phyloP scores from a whole-genome alignment of 495 filamentous ascomycete genomes.

The Penicillium ochrochloron region DNA sequence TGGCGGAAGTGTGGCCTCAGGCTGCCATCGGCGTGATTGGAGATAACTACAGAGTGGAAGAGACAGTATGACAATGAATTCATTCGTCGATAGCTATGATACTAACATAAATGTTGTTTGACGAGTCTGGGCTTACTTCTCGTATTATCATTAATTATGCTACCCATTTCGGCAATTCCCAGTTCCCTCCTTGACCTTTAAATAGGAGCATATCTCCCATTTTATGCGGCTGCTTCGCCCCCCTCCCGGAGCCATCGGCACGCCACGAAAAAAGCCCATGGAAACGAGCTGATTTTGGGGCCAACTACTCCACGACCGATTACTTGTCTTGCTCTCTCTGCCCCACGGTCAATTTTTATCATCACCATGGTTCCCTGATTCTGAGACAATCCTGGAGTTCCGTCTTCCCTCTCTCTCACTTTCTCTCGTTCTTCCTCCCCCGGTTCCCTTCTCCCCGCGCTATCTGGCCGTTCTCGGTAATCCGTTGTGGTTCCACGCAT shows the following conservation, averaged over 20 bases:
- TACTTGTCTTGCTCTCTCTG: not conserved
- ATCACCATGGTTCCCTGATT: slow-evolving; percentile 7
- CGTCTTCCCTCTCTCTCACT: slow-evolving; percentile 8
- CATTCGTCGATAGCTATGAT: not conserved
- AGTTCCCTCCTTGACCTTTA: not conserved
- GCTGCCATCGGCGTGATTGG: not conserved
- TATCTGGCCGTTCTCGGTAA: slow-evolving; percentile 30
- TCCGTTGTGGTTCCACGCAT: slow-evolving; percentile 26
- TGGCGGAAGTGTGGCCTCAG: slow-evolving; percentile 8
- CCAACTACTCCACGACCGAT: not conserved
- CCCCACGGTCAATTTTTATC: slow-evolving; percentile 1
- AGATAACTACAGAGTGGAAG: not conserved
- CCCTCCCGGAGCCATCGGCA: slow-evolving; percentile 21
- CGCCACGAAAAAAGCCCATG: slow-evolving; percentile 15
- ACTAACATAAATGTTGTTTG: not conserved
- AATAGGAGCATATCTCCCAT: not conserved
- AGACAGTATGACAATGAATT: not conserved
- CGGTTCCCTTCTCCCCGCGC: slow-evolving; percentile 7
- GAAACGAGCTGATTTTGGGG: slow-evolving; percentile 10
- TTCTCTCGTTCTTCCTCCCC: slow-evolving; percentile 12
- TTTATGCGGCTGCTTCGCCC: slow-evolving; percentile 2
- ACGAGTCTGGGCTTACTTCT: not conserved
- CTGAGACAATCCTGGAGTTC: slow-evolving; percentile 6
- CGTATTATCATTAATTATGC: not conserved
- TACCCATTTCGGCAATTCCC: not conserved